Evolutionary conservation across 1,139 yeast genomes (phyloP), one percentile per base, ranked within the genome.

Genomic region (Debaryomycetaceae sp.): DNA sequence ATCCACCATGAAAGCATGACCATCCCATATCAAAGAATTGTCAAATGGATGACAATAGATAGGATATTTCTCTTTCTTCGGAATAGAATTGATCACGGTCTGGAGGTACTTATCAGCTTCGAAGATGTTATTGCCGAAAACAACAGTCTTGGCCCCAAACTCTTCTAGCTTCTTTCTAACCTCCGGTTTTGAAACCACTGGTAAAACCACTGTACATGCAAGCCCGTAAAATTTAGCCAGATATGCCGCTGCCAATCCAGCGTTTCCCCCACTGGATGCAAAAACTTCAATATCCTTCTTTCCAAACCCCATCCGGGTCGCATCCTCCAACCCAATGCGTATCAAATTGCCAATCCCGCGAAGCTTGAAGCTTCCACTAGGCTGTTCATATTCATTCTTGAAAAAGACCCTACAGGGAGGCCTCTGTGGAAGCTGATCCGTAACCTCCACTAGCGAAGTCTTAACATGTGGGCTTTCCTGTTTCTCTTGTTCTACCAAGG

Each of bases 201-300:
- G 75, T 4, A 70, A 55, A 2, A 67, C 72, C n/a, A 70, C 75
- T 3, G 72, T 67, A 42, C 75, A 68, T 31, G 49, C 44, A 4
- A 67, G 52, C 3, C 47, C 41, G 43, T 55, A 65, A 41, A 48
- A 51, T 19, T 50, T 45, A 3, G 68, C 58, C 40, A 65, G 59
- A 41, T 64, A 69, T 2, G 73, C 75, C 8, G 74, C 75, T 9
- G 75, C 73, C 34, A 70, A 52, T 0, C 75, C 75, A n/a, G 75
- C 75, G 47, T 70, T 70, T 5, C 75, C 75, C 6, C 75, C 75
- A 35, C 70, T 63, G 3, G 73, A 65, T n/a, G 72, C 68, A 44
- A 61, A 68, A 5, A 68, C 65, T 15, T 57, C 60, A 9, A 65
- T 54, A 3, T 22, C 26, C 13, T 43, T 42, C 5, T 47, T 39